phyloP scores from a whole-genome alignment of 768 basidiomycete species.

The Mrakia frigida region DNA sequence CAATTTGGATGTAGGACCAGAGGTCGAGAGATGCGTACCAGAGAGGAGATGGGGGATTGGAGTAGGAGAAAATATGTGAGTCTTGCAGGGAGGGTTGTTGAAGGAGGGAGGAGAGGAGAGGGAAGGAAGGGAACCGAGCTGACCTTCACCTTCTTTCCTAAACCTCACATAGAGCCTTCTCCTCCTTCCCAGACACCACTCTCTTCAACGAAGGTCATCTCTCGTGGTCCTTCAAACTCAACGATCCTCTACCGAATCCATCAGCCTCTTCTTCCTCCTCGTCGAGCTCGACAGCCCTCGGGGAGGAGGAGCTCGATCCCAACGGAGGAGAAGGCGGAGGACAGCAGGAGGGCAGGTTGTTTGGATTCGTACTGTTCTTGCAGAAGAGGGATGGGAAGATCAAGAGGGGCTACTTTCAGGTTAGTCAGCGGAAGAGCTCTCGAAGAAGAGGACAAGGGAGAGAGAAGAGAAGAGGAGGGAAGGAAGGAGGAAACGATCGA shows the following conservation, averaged over 20 bases:
- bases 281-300: background rate
- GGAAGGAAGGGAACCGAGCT: background rate
- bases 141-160: background rate
- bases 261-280: background rate
- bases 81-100: background rate
- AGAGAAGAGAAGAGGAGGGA: too few species aligned
- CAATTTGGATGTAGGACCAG: conserved; percentile 31
- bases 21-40: conserved; percentile 19
- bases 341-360: conserved; percentile 22
- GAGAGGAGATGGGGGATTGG: conserved; percentile 25
- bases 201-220: conserved; percentile 79
- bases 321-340: conserved; percentile 29
- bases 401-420: conserved; percentile 33
- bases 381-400: conserved; percentile 29
- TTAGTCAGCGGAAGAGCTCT: background rate
- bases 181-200: conserved; percentile 82
- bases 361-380: conserved; percentile 31
- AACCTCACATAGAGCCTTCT: conserved; percentile 65
- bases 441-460: background rate
- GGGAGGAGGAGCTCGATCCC: conserved; percentile 23
- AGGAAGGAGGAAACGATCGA: background rate
- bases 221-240: conserved; percentile 79
- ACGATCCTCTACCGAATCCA: conserved; percentile 41
- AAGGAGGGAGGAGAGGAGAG: background rate
- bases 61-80: conserved; percentile 27